phyloP scores from a whole-genome alignment of 1,284 basidiomycete genomes.

The Limonomyces culmigenus region DNA sequence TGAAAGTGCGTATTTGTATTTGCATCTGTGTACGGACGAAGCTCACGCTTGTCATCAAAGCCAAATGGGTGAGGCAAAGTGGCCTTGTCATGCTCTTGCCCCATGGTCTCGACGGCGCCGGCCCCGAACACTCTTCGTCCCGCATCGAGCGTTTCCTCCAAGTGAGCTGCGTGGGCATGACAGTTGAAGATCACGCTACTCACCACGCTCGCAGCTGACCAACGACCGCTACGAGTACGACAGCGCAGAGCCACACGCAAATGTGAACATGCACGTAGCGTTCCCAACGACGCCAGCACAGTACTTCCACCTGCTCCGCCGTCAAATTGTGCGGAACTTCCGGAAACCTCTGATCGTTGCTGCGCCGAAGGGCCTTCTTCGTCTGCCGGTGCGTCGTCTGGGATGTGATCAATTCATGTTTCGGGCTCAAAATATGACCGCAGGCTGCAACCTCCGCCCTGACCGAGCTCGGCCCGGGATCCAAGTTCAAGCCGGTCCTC shows the following conservation, averaged over 20 bases:
- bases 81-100: slow-evolving; percentile 76
- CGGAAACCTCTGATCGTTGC: slow-evolving; percentile 74
- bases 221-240: slow-evolving; percentile 43
- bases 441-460: slow-evolving; percentile 65
- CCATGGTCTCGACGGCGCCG: slow-evolving; percentile 78
- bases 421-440: not conserved
- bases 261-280: slow-evolving; percentile 68
- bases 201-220: slow-evolving; percentile 30
- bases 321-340: slow-evolving; percentile 73
- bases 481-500: slow-evolving; percentile 58
- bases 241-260: slow-evolving; percentile 18
- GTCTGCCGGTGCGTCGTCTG: slow-evolving; percentile 44
- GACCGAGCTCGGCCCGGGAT: slow-evolving; percentile 43
- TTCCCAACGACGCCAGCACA: slow-evolving; percentile 82
- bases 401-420: slow-evolving; percentile 1
- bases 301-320: slow-evolving; percentile 75
- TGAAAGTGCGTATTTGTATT: slow-evolving; percentile 38
- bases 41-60: slow-evolving; percentile 19
- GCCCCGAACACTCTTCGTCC: slow-evolving; percentile 80
- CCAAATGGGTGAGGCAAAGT: slow-evolving; percentile 89
- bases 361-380: slow-evolving; percentile 67
- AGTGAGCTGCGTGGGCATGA: slow-evolving; percentile 18
- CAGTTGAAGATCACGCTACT: not conserved
- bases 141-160: slow-evolving; percentile 78
- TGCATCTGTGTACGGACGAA: not conserved